Base-by-base conservation (phyloP, 108 stramenopile genomes). In the Phaeodactylum tricornutum region DNA sequence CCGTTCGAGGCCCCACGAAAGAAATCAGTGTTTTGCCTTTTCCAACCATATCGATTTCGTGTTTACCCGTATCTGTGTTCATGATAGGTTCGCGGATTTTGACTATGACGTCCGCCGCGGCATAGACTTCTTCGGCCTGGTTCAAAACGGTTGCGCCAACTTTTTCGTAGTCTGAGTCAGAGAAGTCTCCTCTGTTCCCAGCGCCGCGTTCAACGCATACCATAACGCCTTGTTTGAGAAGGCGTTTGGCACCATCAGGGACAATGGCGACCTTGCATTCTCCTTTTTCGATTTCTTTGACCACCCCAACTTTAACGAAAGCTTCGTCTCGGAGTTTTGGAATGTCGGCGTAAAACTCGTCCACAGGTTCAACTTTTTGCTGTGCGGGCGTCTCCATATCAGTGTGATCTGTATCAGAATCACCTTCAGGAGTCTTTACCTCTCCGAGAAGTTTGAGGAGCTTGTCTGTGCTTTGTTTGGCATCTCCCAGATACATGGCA, bases 401-500 rank as follows among this genome's bases (percentile, higher is more conserved):
- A n/a, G n/a, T n/a, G n/a, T n/a, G n/a, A n/a, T n/a, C n/a, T n/a
- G n/a, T n/a, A n/a, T n/a, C n/a, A n/a, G n/a, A n/a, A n/a, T n/a
- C n/a, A n/a, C n/a, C n/a, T n/a, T n/a, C n/a, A n/a, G 37, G 52
- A 0, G 28, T 49, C 23, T 54, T 46, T 11, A 11, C 1, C 16
- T 64, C 44, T 3, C 66, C 66, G 29, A 71, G 2, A 6, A 76
- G 53, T 7, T 38, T 52, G 20, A 74, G 33, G 11, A 83, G 50
- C 22, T 62, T 62, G 9, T 75, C 76, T 21, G 71, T 53, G 39
- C 66, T 61, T 22, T 68, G 33, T 58, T 82, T 83, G 49, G 81
- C 81, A 40, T 77, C 76, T 4, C 81, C 81, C 11, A 83, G 61
- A 28, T 79, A 74, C 85, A 92, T 87, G 47, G 74, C 59, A 41